Evolutionary conservation across 176 grass and related monocot species (phyloP).

Genomic region (Eragrostis nindensis): DNA sequence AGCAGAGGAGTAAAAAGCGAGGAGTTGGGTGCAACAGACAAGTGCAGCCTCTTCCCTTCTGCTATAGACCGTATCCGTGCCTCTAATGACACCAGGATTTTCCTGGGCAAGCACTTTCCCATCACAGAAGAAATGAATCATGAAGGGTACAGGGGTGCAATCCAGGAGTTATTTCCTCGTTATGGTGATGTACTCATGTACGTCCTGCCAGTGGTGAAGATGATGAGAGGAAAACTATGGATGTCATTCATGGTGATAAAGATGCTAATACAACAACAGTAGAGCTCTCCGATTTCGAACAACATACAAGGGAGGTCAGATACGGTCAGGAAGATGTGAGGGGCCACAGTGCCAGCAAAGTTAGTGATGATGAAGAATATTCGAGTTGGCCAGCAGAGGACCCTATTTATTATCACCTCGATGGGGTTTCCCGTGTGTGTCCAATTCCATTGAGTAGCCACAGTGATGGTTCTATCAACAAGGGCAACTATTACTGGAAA

Average conservation of each 20-base stretch:
- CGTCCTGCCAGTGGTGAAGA: background rate
- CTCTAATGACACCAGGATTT: background rate
- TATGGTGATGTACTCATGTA: background rate
- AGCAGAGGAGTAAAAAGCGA: background rate
- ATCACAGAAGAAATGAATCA: background rate
- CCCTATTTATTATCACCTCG: background rate
- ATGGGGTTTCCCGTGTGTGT: background rate
- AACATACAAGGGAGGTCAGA: background rate
- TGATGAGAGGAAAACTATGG: background rate
- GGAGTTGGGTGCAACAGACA: background rate
- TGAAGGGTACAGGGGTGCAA: background rate
- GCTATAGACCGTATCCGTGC: background rate
- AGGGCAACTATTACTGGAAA: background rate
- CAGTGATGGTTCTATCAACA: conserved; percentile 9
- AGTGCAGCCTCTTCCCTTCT: background rate
- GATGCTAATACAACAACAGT: background rate
- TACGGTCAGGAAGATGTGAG: background rate
- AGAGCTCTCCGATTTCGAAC: background rate
- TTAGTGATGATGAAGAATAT: background rate
- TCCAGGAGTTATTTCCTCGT: background rate
- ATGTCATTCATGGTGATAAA: background rate
- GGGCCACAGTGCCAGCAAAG: background rate
- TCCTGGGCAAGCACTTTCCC: background rate
- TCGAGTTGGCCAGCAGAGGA: background rate
- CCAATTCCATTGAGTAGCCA: background rate